Evolutionary conservation across 768 basidiomycete genomes (phyloP).

Genomic region (Kwoniella mangroviensis): DNA sequence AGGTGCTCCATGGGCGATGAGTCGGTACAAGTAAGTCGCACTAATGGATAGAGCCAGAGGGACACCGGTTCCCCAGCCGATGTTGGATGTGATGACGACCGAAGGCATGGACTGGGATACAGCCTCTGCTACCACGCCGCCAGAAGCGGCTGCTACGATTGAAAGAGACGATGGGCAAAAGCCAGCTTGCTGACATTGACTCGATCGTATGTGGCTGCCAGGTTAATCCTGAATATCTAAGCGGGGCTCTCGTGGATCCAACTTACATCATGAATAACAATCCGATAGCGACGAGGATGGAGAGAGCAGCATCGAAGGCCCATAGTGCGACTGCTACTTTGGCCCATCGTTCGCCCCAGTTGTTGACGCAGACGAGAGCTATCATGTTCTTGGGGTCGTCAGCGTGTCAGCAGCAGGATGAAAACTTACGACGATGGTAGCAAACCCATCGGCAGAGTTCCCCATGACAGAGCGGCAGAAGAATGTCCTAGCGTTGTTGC

Average conservation of each 20-base stretch:
- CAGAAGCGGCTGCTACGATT: conserved; percentile 72
- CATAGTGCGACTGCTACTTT: conserved; percentile 65
- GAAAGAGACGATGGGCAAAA: conserved; percentile 76
- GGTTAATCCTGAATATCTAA: conserved; percentile 61
- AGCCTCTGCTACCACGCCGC: conserved; percentile 65
- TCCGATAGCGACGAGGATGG: conserved; percentile 67
- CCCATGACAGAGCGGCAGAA: conserved; percentile 50
- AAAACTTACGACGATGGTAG: conserved; percentile 50
- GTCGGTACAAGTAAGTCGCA: conserved; percentile 67
- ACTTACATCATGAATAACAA: conserved; percentile 71
- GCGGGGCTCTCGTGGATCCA: neutral
- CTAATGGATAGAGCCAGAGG: conserved; percentile 70
- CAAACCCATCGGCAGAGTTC: conserved; percentile 55
- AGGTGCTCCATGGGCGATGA: conserved; percentile 60
- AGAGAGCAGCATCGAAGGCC: conserved; percentile 70
- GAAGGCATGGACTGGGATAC: conserved; percentile 63
- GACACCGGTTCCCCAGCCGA: conserved; percentile 64
- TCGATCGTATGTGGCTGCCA: conserved; percentile 67
- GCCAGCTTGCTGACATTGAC: conserved; percentile 69
- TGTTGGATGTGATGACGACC: conserved; percentile 65
- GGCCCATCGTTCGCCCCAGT: conserved; percentile 41
- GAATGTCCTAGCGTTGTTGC: conserved; percentile 37
- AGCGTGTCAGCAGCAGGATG: neutral
- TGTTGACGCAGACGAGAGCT: conserved; percentile 46
- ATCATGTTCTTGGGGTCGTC: conserved; percentile 48